Conservation (phyloP, 1,284 basidiomycete species). For the Pseudozyma tsukubaensis region DNA sequence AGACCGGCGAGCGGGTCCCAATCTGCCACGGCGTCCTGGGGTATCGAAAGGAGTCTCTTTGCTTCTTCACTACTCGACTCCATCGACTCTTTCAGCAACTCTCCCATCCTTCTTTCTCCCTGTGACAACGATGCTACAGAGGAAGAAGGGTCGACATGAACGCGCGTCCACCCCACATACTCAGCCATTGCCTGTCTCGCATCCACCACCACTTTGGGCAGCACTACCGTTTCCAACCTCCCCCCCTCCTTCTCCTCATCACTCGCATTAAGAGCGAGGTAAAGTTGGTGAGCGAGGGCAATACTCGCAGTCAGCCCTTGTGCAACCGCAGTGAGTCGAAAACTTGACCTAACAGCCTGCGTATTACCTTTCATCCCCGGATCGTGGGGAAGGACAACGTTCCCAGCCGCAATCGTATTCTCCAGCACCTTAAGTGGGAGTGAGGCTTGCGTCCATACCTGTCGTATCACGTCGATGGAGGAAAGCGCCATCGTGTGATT, state of each 20-base stretch:
- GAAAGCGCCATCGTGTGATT: not conserved
- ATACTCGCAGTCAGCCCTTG: constrained; percentile 21
- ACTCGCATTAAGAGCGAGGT: not conserved
- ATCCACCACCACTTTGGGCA: constrained; percentile 17
- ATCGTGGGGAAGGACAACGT: constrained; percentile 9
- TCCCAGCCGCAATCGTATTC: constrained; percentile 11
- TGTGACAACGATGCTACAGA: not conserved
- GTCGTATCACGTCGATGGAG: constrained; percentile 6
- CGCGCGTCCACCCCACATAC: constrained; percentile 19
- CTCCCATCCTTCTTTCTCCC: not conserved
- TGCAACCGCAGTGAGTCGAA: constrained; percentile 32
- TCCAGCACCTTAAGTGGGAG: constrained; percentile 10
- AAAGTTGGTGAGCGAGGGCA: constrained; percentile 7
- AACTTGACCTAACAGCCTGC: constrained; percentile 19
- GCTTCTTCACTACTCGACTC: constrained; percentile 3
- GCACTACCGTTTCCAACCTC: constrained; percentile 11
- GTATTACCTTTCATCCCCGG: not conserved
- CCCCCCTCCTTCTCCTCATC: not conserved
- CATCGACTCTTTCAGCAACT: constrained; percentile 5
- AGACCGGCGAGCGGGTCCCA: constrained; percentile 37
- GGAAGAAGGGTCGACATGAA: not conserved
- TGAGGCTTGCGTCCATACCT: constrained; percentile 23
- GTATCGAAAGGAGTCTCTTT: constrained; percentile 8
- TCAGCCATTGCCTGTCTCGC: constrained; percentile 30
- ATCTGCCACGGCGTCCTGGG: constrained; percentile 15